phyloP scores from a whole-genome alignment of 1,284 basidiomycete species.

The Ceratobasidium sp. region DNA sequence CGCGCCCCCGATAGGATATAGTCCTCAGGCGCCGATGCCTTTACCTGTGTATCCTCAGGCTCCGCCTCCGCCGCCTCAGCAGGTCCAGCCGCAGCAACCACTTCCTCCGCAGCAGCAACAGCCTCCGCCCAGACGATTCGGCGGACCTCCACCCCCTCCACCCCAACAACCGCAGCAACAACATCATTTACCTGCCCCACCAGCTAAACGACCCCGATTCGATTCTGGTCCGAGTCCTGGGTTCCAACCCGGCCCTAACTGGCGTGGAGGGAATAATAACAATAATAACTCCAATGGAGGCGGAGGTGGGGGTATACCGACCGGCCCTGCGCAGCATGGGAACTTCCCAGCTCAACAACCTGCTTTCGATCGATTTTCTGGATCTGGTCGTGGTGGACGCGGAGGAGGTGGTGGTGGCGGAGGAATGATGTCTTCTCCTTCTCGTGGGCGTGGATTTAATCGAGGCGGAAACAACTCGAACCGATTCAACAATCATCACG shows the following conservation, averaged over 20 bases:
- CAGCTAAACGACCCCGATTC: constrained; percentile 86
- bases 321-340: constrained; percentile 59
- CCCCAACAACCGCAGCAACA: constrained; percentile 58
- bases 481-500: neutral
- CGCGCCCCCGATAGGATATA: constrained; percentile 69
- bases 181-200: constrained; percentile 65
- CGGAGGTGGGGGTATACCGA: constrained; percentile 56
- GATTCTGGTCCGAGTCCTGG: constrained; percentile 60
- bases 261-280: constrained; percentile 42
- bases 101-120: constrained; percentile 53
- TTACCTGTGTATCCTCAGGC: constrained; percentile 75
- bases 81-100: constrained; percentile 30
- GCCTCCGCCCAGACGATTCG: constrained; percentile 41
- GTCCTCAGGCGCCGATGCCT: constrained; percentile 69
- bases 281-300: constrained; percentile 45
- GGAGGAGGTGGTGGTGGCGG: constrained; percentile 61
- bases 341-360: constrained; percentile 53
- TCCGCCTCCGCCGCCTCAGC: constrained; percentile 24
- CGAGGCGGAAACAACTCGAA: neutral
- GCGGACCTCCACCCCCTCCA: constrained; percentile 48
- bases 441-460: constrained; percentile 33
- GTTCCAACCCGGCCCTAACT: constrained; percentile 49
- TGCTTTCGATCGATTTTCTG: constrained; percentile 24
- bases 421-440: constrained; percentile 52
- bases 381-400: constrained; percentile 22